phyloP scores from a whole-genome alignment of 176 grass and related monocot species.

The Ananas comosus region DNA sequence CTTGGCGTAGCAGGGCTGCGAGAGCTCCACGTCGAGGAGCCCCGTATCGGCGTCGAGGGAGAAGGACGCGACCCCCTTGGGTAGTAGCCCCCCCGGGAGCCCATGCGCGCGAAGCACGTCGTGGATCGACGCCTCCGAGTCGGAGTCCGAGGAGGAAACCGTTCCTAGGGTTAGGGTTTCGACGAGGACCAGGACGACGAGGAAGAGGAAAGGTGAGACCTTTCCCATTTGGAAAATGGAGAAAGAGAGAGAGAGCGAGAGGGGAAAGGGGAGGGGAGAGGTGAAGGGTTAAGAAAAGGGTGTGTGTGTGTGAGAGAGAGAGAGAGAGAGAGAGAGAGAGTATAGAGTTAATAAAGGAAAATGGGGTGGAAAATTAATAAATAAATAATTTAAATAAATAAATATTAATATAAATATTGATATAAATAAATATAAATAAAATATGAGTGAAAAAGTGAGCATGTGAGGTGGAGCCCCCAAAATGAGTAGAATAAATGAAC shows the following conservation, averaged over 20 bases:
- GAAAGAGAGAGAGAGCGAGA: conserved; percentile 1
- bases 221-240: conserved; percentile 33
- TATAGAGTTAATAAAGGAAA: too few relatives aligned
- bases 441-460: too few relatives aligned
- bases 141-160: not conserved
- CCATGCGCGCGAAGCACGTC: conserved; percentile 57
- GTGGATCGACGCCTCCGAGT: conserved; percentile 27
- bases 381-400: too few relatives aligned
- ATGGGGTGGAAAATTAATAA: too few relatives aligned
- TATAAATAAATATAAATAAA: too few relatives aligned
- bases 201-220: conserved; percentile 15
- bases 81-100: conserved; percentile 65
- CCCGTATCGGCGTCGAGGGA: conserved; percentile 39
- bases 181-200: conserved; percentile 12
- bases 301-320: too few relatives aligned
- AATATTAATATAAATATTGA: too few relatives aligned
- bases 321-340: too few relatives aligned
- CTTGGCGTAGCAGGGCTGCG: conserved; percentile 57
- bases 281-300: too few relatives aligned
- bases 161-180: not conserved
- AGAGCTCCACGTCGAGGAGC: conserved; percentile 52
- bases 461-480: too few relatives aligned
- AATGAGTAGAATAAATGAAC: too few relatives aligned
- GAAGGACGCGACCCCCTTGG: conserved; percentile 49
- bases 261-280: not conserved